Conservation (phyloP, 2,329 filamentous ascomycete genomes). For the Fusarium avenaceum region DNA sequence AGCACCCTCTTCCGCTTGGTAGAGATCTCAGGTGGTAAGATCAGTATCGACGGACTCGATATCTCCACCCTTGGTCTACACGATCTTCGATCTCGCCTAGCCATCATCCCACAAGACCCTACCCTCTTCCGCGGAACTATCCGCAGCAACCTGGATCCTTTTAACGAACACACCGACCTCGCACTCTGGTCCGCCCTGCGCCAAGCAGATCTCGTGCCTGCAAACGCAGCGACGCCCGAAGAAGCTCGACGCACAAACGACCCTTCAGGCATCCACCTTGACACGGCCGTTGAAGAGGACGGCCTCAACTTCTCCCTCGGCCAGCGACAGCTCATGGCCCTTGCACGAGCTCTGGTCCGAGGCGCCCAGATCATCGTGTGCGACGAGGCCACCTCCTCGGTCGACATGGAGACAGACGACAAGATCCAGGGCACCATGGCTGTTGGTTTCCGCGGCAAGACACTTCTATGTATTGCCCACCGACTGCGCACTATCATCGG, state of each 20-base stretch:
- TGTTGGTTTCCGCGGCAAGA: conserved; percentile 85
- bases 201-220: conserved; percentile 78
- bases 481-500: conserved; percentile 90
- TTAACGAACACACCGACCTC: conserved; percentile 81
- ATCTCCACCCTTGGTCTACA: conserved; percentile 81
- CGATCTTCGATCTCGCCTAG: conserved; percentile 80
- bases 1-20: conserved; percentile 83
- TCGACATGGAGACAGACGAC: conserved; percentile 96
- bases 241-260: conserved; percentile 77
- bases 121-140: conserved; percentile 87
- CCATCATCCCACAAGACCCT: conserved; percentile 88
- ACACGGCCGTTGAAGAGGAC: conserved; percentile 90
- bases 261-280: conserved; percentile 79
- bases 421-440: conserved; percentile 95
- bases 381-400: conserved; percentile 93
- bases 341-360: conserved; percentile 90
- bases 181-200: conserved; percentile 83
- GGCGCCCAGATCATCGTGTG: conserved; percentile 93
- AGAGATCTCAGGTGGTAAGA: conserved; percentile 72
- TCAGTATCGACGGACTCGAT: conserved; percentile 75
- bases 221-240: conserved; percentile 72
- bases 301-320: conserved; percentile 96
- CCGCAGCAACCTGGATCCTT: conserved; percentile 83
- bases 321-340: conserved; percentile 94
- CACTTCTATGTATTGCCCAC: conserved; percentile 92